Evolutionary conservation across 106 monocot genomes (phyloP).

Genomic region (Allium cepa): DNA sequence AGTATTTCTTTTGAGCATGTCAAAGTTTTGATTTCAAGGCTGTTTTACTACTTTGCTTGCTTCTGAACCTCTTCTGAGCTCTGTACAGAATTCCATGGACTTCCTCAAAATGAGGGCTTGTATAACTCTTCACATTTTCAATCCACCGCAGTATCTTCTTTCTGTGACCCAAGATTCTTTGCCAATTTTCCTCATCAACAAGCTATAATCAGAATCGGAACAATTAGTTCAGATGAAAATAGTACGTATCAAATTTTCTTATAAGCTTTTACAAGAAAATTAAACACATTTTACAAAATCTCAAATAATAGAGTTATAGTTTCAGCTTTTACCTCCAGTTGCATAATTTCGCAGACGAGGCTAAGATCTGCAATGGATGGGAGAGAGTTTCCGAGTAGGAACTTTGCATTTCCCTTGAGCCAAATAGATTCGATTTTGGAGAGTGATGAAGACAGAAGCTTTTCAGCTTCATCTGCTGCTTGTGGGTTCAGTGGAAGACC

Average conservation of each 20-base stretch:
- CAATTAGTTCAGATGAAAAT: neutral
- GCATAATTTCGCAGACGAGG: constrained; percentile 95
- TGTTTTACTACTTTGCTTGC: neutral
- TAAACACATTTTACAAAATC: neutral
- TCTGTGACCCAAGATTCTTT: constrained; percentile 48
- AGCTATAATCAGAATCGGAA: constrained; percentile 24
- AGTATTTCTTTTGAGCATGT: neutral
- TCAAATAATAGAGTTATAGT: neutral
- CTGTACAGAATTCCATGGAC: constrained; percentile 37
- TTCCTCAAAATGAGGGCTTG: constrained; percentile 74
- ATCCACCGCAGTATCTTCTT: constrained; percentile 57
- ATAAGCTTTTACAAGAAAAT: too few relatives aligned
- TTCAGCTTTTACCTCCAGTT: constrained; percentile 60
- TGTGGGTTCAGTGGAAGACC: constrained; percentile 55
- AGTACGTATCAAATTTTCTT: neutral
- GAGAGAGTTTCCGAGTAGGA: constrained; percentile 59
- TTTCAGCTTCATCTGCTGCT: constrained; percentile 56
- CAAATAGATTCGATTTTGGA: constrained; percentile 61
- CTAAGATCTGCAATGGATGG: constrained; percentile 98
- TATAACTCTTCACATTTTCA: constrained; percentile 64
- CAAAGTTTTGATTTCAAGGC: constrained; percentile 6
- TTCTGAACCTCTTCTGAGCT: constrained; percentile 25
- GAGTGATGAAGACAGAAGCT: constrained; percentile 52
- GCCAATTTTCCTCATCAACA: constrained; percentile 33
- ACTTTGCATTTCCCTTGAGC: constrained; percentile 74